phyloP scores from a whole-genome alignment of 306 rosid species.

The Styphnolobium japonicum region DNA sequence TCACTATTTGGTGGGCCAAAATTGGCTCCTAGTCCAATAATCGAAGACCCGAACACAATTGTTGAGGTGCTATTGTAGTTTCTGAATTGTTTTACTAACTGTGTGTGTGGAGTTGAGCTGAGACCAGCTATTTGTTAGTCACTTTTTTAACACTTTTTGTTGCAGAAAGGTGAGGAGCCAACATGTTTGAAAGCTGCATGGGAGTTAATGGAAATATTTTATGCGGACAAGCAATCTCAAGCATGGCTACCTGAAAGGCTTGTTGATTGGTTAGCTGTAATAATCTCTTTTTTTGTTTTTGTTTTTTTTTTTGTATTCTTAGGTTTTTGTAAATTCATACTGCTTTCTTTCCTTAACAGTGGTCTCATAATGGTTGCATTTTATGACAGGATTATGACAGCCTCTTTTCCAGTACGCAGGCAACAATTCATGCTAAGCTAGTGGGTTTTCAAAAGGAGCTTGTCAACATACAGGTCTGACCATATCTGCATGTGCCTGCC shows the following conservation, averaged over 20 bases:
- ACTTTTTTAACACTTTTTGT: constrained; percentile 1
- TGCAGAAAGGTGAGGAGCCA: constrained; percentile 72
- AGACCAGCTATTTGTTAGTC: constrained; percentile 10
- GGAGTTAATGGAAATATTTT: constrained; percentile 91
- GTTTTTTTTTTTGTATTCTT: too few relatives aligned
- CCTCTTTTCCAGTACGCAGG: constrained; percentile 69
- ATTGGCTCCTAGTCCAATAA: constrained; percentile 40
- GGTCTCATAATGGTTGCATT: constrained; percentile 14
- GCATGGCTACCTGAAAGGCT: constrained; percentile 88
- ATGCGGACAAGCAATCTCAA: constrained; percentile 85
- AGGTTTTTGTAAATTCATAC: background rate
- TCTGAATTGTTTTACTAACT: background rate
- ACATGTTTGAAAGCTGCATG: constrained; percentile 89
- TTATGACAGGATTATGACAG: constrained; percentile 74
- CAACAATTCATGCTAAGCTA: constrained; percentile 72
- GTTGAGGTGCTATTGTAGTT: constrained; percentile 48
- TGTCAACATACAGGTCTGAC: constrained; percentile 67
- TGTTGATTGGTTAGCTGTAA: constrained; percentile 97
- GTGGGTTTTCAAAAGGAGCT: constrained; percentile 65
- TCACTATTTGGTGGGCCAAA: constrained; percentile 62
- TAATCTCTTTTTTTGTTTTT: constrained; percentile 37
- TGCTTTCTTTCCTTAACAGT: background rate
- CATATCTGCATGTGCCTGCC: constrained; percentile 2
- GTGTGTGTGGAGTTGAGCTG: background rate
- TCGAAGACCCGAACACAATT: constrained; percentile 57